Conservation (phyloP, 2,329 filamentous ascomycete genomes). For the Pestalotiopsis fici region DNA sequence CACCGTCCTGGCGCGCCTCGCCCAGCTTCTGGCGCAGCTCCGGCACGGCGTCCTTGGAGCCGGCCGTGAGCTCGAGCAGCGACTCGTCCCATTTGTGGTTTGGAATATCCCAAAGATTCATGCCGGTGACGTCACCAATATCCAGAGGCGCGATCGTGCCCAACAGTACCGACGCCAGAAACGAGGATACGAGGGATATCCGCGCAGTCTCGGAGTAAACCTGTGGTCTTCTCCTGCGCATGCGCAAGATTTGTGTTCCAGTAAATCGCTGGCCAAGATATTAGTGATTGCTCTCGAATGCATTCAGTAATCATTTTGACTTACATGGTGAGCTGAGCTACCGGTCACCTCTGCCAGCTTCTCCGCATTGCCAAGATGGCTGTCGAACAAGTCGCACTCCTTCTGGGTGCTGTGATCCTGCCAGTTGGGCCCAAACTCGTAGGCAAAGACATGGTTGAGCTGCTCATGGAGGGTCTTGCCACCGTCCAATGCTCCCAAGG, state of each 20-base stretch:
- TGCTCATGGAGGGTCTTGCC: constrained; percentile 69
- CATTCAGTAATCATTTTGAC: constrained; percentile 27
- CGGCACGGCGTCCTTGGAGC: constrained; percentile 55
- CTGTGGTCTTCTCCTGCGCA: constrained; percentile 76
- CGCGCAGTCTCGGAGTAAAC: constrained; percentile 79
- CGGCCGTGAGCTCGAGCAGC: constrained; percentile 75
- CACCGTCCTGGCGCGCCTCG: constrained; percentile 77
- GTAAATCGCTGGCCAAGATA: constrained; percentile 73
- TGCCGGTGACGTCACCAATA: constrained; percentile 91
- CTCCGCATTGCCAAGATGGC: constrained; percentile 63
- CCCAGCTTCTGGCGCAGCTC: constrained; percentile 80
- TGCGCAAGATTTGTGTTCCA: constrained; percentile 92
- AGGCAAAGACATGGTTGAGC: constrained; percentile 72
- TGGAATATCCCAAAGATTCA: constrained; percentile 94
- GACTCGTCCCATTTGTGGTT: constrained; percentile 71
- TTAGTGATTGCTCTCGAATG: not conserved
- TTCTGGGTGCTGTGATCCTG: constrained; percentile 93
- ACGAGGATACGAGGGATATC: constrained; percentile 94
- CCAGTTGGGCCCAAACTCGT: constrained; percentile 93
- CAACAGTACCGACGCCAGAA: constrained; percentile 87
- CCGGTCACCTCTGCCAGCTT: constrained; percentile 79
- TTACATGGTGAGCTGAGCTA: constrained; percentile 90
- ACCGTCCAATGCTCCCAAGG: constrained; percentile 63
- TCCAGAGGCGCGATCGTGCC: constrained; percentile 87
- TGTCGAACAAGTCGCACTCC: constrained; percentile 89